phyloP scores from a whole-genome alignment of 441 rosid genomes.

The Bocquillonia castaneifolia region DNA sequence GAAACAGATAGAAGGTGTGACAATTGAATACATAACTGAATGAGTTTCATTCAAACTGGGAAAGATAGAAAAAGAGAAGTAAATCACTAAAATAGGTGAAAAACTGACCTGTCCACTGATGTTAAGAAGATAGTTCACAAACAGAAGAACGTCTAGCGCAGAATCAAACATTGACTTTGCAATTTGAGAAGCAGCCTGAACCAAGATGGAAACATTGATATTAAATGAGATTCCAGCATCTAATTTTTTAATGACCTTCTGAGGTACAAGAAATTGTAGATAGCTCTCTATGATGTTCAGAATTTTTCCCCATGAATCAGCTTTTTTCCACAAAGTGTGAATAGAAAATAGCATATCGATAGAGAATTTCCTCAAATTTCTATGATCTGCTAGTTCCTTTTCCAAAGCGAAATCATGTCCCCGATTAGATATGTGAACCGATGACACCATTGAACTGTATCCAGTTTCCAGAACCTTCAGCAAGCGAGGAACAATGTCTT shows the following conservation, averaged over 20 bases:
- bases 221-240: conserved; percentile 45
- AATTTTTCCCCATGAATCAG: conserved; percentile 74
- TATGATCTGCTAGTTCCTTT: conserved; percentile 63
- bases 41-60: neutral
- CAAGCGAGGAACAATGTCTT: conserved; percentile 71
- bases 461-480: conserved; percentile 81
- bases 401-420: conserved; percentile 64
- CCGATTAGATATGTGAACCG: conserved; percentile 39
- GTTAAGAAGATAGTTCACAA: conserved; percentile 71
- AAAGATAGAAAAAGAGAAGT: neutral
- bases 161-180: conserved; percentile 85
- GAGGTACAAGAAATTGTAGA: conserved; percentile 73
- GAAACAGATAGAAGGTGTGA: neutral
- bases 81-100: conserved; percentile 9
- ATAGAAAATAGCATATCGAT: conserved; percentile 69
- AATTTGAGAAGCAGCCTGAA: conserved; percentile 84
- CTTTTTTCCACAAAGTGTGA: conserved; percentile 52
- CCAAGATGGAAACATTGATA: conserved; percentile 47
- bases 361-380: conserved; percentile 75
- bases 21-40: neutral
- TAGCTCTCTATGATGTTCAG: conserved; percentile 63
- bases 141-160: conserved; percentile 70
- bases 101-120: conserved; percentile 76
- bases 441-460: conserved; percentile 48
- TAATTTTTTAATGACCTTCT: conserved; percentile 46